Conservation (phyloP, 1,139 yeast species). For the Diutina rugosa region DNA sequence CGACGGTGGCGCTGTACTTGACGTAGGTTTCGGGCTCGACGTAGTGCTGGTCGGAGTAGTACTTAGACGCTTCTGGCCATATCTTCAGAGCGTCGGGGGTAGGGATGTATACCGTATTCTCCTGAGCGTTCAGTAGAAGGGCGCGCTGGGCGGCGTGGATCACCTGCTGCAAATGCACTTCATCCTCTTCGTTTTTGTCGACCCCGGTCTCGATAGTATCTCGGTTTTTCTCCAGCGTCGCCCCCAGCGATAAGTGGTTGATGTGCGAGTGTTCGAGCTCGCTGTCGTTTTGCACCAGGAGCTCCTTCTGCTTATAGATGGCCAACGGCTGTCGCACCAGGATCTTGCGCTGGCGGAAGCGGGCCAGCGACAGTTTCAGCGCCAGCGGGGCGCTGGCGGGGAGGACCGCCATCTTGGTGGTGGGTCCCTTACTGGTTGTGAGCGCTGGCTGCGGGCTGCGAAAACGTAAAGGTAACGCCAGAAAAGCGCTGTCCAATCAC, state of each 20-base stretch:
- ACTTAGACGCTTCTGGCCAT: constrained; percentile 69
- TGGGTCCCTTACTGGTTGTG: not conserved
- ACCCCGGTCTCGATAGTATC: constrained; percentile 95
- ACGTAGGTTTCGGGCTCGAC: constrained; percentile 69
- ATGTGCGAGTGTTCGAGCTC: constrained; percentile 35
- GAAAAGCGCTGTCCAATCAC: no score
- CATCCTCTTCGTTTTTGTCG: constrained; percentile 95
- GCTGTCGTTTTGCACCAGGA: constrained; percentile 41
- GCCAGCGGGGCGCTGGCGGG: constrained; percentile 1
- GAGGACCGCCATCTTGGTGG: constrained; percentile 1
- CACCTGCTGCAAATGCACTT: constrained; percentile 89
- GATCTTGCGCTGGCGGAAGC: constrained; percentile 85
- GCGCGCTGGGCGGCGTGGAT: constrained; percentile 66
- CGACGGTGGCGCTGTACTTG: constrained; percentile 87
- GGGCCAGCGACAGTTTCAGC: constrained; percentile 19
- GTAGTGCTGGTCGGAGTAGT: constrained; percentile 52
- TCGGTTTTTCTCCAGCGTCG: constrained; percentile 54
- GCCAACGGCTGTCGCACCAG: constrained; percentile 84
- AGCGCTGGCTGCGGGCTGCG: not conserved
- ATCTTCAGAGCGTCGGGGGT: constrained; percentile 88
- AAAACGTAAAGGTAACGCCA: no score
- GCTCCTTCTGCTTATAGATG: constrained; percentile 61
- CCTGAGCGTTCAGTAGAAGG: constrained; percentile 16
- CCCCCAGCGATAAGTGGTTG: constrained; percentile 27
- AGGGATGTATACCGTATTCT: constrained; percentile 58